phyloP scores from a whole-genome alignment of 2,329 filamentous ascomycete species.

The Niveomyces coronatus region DNA sequence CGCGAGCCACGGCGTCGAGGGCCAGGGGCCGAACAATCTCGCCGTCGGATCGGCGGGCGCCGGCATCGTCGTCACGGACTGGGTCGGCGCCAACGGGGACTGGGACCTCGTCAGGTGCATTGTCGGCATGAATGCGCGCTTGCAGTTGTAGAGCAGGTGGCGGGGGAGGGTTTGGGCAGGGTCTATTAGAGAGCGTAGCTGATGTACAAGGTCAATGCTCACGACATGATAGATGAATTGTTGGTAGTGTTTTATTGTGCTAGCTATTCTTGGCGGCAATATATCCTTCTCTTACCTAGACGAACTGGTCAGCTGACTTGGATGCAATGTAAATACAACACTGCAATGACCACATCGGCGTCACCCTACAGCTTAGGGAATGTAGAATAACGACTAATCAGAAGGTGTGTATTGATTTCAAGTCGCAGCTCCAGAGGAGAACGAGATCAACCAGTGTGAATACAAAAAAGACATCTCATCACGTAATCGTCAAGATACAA shows the following conservation, averaged over 20 bases:
- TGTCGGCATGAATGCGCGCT: slow-evolving; percentile 77
- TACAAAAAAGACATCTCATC: slow-evolving; percentile 40
- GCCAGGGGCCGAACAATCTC: slow-evolving; percentile 38
- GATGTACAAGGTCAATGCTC: too few relatives aligned
- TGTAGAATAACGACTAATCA: slow-evolving; percentile 39
- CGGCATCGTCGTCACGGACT: slow-evolving; percentile 86
- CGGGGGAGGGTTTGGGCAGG: neutral
- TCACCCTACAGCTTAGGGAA: neutral
- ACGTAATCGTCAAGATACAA: slow-evolving; percentile 19
- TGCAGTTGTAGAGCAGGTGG: slow-evolving; percentile 37
- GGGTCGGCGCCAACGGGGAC: slow-evolving; percentile 76
- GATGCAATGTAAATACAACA: neutral
- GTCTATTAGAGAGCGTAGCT: neutral
- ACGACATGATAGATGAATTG: too few relatives aligned
- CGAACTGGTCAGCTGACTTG: too few relatives aligned
- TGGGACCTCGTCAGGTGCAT: slow-evolving; percentile 86
- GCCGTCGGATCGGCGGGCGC: slow-evolving; percentile 63
- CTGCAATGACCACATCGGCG: too few relatives aligned
- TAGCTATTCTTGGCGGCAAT: too few relatives aligned
- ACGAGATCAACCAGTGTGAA: slow-evolving; percentile 50
- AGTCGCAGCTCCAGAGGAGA: slow-evolving; percentile 28
- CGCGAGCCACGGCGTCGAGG: slow-evolving; percentile 41
- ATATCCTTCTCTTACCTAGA: too few relatives aligned
- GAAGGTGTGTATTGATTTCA: slow-evolving; percentile 45
- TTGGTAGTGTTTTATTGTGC: too few relatives aligned